Percentiles rank a stretch among this genome's conserved stretches.
Evolutionary conservation across 1,139 yeast species (phyloP).

Genomic region (Spencermartinsiella ligniputridi): DNA sequence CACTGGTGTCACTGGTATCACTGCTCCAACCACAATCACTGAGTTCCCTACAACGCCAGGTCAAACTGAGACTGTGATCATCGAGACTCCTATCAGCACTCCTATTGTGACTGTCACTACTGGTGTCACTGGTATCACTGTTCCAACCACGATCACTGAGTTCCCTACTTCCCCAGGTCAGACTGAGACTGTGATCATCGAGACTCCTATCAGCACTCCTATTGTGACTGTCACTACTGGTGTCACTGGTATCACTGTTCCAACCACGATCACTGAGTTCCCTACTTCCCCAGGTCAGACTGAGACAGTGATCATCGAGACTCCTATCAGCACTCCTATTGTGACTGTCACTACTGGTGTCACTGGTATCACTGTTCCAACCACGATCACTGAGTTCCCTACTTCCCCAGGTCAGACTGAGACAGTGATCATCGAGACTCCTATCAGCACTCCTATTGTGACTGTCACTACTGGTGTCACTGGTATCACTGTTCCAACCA

Average conservation of each 20-base stretch:
- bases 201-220: not conserved
- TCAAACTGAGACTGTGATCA: not conserved
- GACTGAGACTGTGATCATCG: constrained; percentile 1
- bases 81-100: not conserved
- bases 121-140: not conserved
- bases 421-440: not conserved
- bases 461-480: not conserved
- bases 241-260: not conserved
- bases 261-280: not conserved
- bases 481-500: not conserved
- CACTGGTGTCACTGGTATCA: constrained; percentile 1
- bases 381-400: no score
- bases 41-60: not conserved
- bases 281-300: not conserved
- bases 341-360: no score
- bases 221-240: constrained; percentile 1
- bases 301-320: not conserved
- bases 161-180: not conserved
- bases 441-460: constrained; percentile 2
- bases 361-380: no score
- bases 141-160: not conserved
- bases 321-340: no score
- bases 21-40: constrained; percentile 1
- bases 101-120: constrained; percentile 1
- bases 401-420: no score